Percentiles rank a stretch among this genome's conserved stretches.
Conservation (phyloP, 345 rosid genomes). For the Sisymbrium altissimum region DNA sequence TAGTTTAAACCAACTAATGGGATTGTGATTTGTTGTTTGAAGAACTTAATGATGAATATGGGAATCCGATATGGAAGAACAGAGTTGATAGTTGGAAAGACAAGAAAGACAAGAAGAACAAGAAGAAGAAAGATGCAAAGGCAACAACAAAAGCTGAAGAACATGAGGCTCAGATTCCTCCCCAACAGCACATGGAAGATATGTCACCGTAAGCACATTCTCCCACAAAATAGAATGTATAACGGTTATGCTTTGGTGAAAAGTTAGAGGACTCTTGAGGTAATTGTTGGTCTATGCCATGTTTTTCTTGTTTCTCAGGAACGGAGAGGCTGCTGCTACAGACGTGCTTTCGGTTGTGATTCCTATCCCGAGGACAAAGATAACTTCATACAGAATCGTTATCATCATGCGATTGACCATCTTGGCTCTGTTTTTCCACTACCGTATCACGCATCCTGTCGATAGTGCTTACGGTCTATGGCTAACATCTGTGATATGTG, state of each 20-base stretch:
- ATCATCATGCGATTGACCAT: slow-evolving; percentile 74
- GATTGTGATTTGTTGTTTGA: slow-evolving; percentile 18
- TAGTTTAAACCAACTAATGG: neutral
- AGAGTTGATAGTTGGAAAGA: slow-evolving; percentile 98
- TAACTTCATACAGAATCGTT: slow-evolving; percentile 72
- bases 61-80: slow-evolving; percentile 96
- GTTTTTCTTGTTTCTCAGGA: slow-evolving; percentile 38
- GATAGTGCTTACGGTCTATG: slow-evolving; percentile 81
- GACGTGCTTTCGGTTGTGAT: slow-evolving; percentile 65
- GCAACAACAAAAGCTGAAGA: slow-evolving; percentile 31
- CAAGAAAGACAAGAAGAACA: slow-evolving; percentile 84
- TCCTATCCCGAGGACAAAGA: slow-evolving; percentile 63
- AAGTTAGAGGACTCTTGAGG: neutral
- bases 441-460: slow-evolving; percentile 86
- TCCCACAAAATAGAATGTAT: neutral
- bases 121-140: slow-evolving; percentile 43
- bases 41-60: slow-evolving; percentile 83
- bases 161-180: slow-evolving; percentile 61
- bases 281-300: neutral
- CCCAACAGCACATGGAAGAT: slow-evolving; percentile 87
- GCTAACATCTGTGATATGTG: slow-evolving; percentile 97
- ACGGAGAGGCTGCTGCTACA: slow-evolving; percentile 45
- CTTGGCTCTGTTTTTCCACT: slow-evolving; percentile 89
- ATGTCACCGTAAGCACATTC: slow-evolving; percentile 47
- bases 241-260: neutral